These are phyloP conservation scores for Colletotrichum viniferum DNA, from an alignment of 2,329 filamentous ascomycete genomes.

Conservation along the genomic window DNA sequence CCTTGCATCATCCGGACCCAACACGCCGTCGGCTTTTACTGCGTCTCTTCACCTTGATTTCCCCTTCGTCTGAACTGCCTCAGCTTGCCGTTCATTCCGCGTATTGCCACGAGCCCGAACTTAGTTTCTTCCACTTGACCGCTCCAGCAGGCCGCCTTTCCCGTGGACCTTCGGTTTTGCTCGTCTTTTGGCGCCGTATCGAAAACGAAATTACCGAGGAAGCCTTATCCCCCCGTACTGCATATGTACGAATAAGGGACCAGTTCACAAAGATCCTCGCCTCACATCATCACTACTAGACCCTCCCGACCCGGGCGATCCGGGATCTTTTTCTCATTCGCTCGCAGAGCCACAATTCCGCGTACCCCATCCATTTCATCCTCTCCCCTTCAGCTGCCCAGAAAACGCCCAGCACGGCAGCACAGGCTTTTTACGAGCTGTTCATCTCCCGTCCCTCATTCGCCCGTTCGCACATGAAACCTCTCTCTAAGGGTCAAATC, in stretches of 20 bases:
- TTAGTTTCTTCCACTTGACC: not conserved
- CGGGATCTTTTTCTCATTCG: constrained; percentile 7
- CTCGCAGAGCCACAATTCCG: constrained; percentile 10
- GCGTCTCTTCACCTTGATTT: not conserved
- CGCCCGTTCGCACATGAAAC: constrained; percentile 1
- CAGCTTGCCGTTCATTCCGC: not conserved
- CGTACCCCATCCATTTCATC: not conserved
- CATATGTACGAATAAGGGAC: not conserved
- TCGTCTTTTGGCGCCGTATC: not conserved
- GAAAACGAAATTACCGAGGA: not conserved
- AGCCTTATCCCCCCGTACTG: not conserved
- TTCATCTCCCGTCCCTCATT: constrained; percentile 9
- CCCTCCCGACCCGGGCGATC: constrained; percentile 4
- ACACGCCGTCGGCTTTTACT: not conserved
- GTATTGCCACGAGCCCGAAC: not conserved
- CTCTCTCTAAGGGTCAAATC: not conserved
- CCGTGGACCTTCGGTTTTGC: not conserved
- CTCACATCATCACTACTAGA: constrained; percentile 13
- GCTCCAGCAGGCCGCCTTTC: not conserved
- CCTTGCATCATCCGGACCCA: not conserved
- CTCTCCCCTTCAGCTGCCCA: not conserved
- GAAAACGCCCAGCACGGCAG: constrained; percentile 4
- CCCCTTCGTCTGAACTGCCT: not conserved
- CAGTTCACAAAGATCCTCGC: not conserved
- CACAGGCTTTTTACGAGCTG: not conserved